Percentiles rank a stretch among this genome's conserved stretches.
Conservation (phyloP, 192 early-diverging fungal species). For the Coemansia sp. region DNA sequence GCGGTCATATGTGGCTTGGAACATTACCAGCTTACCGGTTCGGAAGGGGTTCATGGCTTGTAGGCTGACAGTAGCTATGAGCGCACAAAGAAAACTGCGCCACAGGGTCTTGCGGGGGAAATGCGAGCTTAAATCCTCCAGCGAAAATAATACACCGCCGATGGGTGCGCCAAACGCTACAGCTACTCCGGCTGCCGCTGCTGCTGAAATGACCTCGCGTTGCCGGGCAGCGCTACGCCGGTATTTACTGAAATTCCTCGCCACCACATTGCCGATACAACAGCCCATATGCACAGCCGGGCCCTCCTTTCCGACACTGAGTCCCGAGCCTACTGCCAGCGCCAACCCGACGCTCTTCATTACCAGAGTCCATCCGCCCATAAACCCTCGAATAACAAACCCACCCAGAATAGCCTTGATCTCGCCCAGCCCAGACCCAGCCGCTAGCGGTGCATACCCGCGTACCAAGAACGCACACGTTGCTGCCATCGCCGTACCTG, state of each 20-base stretch:
- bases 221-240: conserved; percentile 70
- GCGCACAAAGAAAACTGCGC: conserved; percentile 95
- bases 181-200: conserved; percentile 72
- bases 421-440: conserved; percentile 93
- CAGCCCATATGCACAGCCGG: conserved; percentile 93
- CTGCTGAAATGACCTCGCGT: conserved; percentile 74
- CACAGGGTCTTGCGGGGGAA: conserved; percentile 96
- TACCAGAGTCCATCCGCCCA: conserved; percentile 87
- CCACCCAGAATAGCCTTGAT: conserved; percentile 87
- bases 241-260: conserved; percentile 82
- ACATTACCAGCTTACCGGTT: conserved; percentile 96
- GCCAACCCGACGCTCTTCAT: conserved; percentile 77
- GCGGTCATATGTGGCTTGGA: conserved; percentile 89
- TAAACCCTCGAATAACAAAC: conserved; percentile 91
- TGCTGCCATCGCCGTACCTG: conserved; percentile 75
- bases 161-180: conserved; percentile 75
- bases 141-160: conserved; percentile 73
- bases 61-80: conserved; percentile 90
- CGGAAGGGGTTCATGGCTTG: conserved; percentile 93
- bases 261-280: conserved; percentile 84
- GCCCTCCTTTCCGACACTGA: conserved; percentile 92
- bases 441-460: conserved; percentile 82
- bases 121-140: conserved; percentile 92
- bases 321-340: conserved; percentile 78
- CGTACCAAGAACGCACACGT: conserved; percentile 75